A percentile compares a stretch with the other conserved stretches of the same genome.
phyloP scores from a whole-genome alignment of 2,329 filamentous ascomycete genomes.

The Curvularia eragrostidis region DNA sequence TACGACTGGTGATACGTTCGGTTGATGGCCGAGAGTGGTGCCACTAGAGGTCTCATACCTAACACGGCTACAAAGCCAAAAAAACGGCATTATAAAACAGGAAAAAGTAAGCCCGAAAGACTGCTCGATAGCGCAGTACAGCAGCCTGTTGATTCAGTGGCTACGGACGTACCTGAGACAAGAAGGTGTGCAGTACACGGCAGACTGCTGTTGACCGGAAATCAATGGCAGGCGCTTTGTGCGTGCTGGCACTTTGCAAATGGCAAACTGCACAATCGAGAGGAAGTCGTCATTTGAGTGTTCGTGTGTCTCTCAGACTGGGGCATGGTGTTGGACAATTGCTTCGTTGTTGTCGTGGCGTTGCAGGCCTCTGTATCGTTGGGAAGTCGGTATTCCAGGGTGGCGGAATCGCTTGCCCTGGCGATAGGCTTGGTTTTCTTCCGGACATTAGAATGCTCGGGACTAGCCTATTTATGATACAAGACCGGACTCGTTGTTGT shows the following conservation, averaged over 20 bases:
- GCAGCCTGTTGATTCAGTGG: neutral
- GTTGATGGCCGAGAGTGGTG: neutral
- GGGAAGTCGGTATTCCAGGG: neutral
- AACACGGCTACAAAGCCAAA: neutral
- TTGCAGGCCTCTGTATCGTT: neutral
- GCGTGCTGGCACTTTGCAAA: neutral
- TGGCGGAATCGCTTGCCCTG: neutral
- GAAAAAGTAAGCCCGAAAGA: neutral
- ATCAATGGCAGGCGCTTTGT: neutral
- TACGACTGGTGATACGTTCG: slow-evolving; percentile 2
- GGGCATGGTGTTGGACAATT: neutral
- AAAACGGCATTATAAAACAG: slow-evolving; percentile 1
- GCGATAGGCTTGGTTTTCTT: neutral
- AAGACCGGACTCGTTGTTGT: neutral
- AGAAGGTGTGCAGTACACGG: neutral
- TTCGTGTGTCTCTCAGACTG: neutral
- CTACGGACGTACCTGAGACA: neutral
- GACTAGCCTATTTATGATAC: neutral
- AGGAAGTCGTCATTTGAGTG: neutral
- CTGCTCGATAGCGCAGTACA: neutral
- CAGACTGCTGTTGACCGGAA: slow-evolving; percentile 9
- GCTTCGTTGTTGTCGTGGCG: neutral
- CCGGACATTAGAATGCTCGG: neutral
- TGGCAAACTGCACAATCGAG: neutral
- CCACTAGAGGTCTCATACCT: slow-evolving; percentile 2